Conservation (phyloP, 2,329 filamentous ascomycete genomes). For the Xylariaceae sp. region DNA sequence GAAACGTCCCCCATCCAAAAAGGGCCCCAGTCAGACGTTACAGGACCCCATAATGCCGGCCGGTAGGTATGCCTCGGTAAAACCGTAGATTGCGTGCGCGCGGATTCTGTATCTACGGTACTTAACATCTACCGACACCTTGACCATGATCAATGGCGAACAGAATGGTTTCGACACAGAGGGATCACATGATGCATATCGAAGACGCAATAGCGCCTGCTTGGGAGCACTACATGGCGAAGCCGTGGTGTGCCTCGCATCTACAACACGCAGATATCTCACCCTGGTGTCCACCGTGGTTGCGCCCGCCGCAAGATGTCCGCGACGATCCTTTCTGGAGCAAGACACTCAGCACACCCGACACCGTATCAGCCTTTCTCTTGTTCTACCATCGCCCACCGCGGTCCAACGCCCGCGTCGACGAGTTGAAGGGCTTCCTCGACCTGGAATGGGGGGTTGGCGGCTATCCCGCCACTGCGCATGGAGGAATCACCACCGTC, state of each 20-base stretch:
- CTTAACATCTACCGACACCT: too few relatives aligned
- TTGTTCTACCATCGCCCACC: background rate
- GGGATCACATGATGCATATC: too few relatives aligned
- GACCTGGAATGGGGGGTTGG: background rate
- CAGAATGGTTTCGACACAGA: too few relatives aligned
- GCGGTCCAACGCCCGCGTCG: background rate
- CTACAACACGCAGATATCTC: background rate
- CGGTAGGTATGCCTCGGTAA: too few relatives aligned
- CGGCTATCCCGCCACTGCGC: background rate
- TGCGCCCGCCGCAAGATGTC: background rate
- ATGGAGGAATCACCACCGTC: conserved; percentile 2
- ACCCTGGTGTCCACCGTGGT: background rate
- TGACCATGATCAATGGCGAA: too few relatives aligned
- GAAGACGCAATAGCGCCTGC: too few relatives aligned
- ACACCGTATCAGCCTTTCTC: background rate
- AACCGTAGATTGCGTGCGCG: too few relatives aligned
- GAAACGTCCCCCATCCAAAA: too few relatives aligned
- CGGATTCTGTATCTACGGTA: too few relatives aligned
- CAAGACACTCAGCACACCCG: background rate
- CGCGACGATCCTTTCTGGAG: background rate
- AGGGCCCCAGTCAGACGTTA: too few relatives aligned
- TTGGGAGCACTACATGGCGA: background rate
- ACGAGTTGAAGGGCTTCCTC: background rate
- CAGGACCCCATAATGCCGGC: too few relatives aligned
- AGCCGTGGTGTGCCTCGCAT: conserved; percentile 3